Base-by-base conservation (phyloP, 2,329 filamentous ascomycete species). In the Scopulariopsis brevicaulis region DNA sequence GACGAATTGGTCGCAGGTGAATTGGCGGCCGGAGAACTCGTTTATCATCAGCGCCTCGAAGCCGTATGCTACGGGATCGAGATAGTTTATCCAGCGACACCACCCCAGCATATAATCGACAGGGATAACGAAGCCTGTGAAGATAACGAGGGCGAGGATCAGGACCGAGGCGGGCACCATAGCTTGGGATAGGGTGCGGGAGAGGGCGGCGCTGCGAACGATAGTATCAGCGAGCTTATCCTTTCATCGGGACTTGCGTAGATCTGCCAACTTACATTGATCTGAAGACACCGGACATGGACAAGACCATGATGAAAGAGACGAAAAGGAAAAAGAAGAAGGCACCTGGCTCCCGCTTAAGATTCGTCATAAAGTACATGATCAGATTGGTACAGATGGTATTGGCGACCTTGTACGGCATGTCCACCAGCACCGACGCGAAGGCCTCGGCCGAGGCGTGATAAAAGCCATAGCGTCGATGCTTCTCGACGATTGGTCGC, bases 401-500 rank as follows among this genome's bases (percentile, higher is more conserved):
- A 64, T 92, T 92, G n/a, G 71, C 46, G 10, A 95, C 71, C 70
- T 94, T 96, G 71, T 90, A 90, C 0, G 92, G 92, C 72, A 95
- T 73, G 65, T 96, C 92, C 61, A 83, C 87, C 35, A 96, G 71
- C 86, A 96, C 94, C 11, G 89, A 94, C 0, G 89, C 84, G 60
- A 90, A 79, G n/a, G 90, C 89, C 77, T 96, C 91, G 18, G 90
- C 87, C 11, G 87, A 91, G 0, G 92, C 90, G 66, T 96, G 92
- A 65, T 96, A 96, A n/a, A 96, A 78, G 22, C 90, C 90, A 68
- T 96, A 96, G 59, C 87, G 84, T 58, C 80, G 75, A 65, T 96
- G 92, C 69, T 96, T 96, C 68, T 96, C 90, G 60, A 96, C 90
- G 65, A 96, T 96, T 1, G 89, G 87, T 43, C 92, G 86, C 80